A percentile compares a stretch with the other conserved stretches of the same genome.
These are phyloP conservation scores for Glebionis coronaria DNA, from an alignment of 129 eudicot genomes.

Conservation along the genomic window DNA sequence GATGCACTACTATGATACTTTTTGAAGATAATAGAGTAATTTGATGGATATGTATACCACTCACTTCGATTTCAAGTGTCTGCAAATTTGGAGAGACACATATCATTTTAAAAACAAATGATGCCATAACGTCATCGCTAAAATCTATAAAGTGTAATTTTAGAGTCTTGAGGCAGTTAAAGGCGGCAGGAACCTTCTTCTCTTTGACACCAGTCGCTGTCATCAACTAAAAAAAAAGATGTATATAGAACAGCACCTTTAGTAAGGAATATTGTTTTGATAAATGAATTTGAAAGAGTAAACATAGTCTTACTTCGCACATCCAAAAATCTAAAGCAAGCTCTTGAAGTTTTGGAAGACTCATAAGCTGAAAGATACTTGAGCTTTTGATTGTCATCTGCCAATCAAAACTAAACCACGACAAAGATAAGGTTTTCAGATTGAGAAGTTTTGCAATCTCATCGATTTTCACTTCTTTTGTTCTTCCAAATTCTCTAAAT, in stretches of 20 bases:
- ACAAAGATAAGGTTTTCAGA: background rate
- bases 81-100: background rate
- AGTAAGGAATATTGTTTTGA: background rate
- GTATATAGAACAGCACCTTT: background rate
- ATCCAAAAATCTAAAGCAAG: background rate
- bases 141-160: background rate
- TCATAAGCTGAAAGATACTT: background rate
- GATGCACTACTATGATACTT: background rate
- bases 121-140: background rate
- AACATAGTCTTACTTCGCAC: background rate
- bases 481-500: background rate
- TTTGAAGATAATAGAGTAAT: background rate
- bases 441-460: slow-evolving; percentile 15
- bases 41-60: background rate
- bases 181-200: background rate
- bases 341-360: background rate
- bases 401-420: too few relatives aligned
- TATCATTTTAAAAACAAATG: slow-evolving; percentile 1
- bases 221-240: background rate
- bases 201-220: background rate
- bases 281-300: background rate
- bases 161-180: slow-evolving; percentile 16
- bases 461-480: background rate
- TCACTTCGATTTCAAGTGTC: background rate
- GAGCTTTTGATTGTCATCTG: background rate